Evolutionary conservation across 2,329 filamentous ascomycete genomes (phyloP).

Genomic region (Fusarium guadeloupense): DNA sequence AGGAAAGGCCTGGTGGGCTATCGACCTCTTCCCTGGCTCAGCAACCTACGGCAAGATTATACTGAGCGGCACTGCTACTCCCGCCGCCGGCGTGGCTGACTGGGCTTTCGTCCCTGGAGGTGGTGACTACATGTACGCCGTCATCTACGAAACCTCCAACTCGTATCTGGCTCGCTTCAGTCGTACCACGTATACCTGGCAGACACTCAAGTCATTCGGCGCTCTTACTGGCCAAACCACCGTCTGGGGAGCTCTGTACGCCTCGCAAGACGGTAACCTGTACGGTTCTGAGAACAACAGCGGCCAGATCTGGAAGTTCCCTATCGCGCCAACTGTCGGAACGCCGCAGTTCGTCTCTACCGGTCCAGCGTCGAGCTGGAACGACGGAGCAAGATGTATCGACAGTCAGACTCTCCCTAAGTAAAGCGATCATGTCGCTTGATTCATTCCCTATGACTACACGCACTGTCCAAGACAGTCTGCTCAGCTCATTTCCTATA

Average conservation of each 20-base stretch:
- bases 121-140: conserved; percentile 36
- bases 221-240: conserved; percentile 16
- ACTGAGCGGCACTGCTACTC: conserved; percentile 23
- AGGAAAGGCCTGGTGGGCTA: conserved; percentile 37
- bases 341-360: conserved; percentile 15
- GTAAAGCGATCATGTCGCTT: neutral
- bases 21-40: conserved; percentile 36
- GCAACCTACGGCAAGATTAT: conserved; percentile 33
- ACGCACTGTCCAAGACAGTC: neutral
- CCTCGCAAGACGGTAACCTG: conserved; percentile 31
- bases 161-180: conserved; percentile 36
- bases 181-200: conserved; percentile 32
- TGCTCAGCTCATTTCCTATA: neutral
- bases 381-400: conserved; percentile 37
- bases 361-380: conserved; percentile 25
- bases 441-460: conserved; percentile 19
- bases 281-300: conserved; percentile 33
- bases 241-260: conserved; percentile 36
- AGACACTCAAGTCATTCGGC: conserved; percentile 15
- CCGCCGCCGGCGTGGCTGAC: conserved; percentile 20
- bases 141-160: conserved; percentile 12
- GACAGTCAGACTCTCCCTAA: conserved; percentile 23
- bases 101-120: conserved; percentile 41
- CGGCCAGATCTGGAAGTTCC: conserved; percentile 36
- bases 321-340: conserved; percentile 23